Evolutionary conservation across 179 eudicot species (phyloP).

Genomic region (Patellifolia procumbens): DNA sequence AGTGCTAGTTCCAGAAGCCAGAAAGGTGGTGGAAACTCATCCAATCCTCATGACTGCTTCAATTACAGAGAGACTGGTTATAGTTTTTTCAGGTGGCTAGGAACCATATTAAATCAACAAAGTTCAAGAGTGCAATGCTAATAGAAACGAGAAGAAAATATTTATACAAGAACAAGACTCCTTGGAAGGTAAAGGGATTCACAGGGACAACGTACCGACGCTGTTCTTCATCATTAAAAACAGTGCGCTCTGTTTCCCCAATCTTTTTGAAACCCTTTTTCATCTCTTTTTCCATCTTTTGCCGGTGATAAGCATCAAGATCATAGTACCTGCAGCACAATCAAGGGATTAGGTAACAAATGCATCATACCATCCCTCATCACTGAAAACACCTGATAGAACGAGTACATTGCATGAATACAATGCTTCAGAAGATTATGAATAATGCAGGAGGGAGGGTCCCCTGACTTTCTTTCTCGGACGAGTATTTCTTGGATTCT

Average conservation of each 20-base stretch:
- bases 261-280: slow-evolving; percentile 62
- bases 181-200: neutral
- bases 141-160: neutral
- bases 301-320: slow-evolving; percentile 77
- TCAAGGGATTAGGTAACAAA: slow-evolving; percentile 12
- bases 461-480: neutral
- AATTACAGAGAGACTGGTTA: neutral
- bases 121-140: neutral
- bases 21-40: slow-evolving; percentile 7
- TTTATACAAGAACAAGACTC: neutral
- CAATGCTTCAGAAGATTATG: neutral
- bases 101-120: neutral
- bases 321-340: slow-evolving; percentile 68
- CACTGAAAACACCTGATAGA: neutral
- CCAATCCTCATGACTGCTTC: slow-evolving; percentile 1
- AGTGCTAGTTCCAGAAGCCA: neutral
- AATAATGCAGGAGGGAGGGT: neutral
- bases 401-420: neutral
- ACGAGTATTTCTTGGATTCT: neutral
- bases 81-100: neutral
- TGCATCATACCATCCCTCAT: neutral
- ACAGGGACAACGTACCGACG: slow-evolving; percentile 51
- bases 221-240: slow-evolving; percentile 84
- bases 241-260: slow-evolving; percentile 54
- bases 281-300: slow-evolving; percentile 60